These are phyloP conservation scores for Barbarea vulgaris DNA, from an alignment of 345 rosid genomes.

Conservation along the genomic window DNA sequence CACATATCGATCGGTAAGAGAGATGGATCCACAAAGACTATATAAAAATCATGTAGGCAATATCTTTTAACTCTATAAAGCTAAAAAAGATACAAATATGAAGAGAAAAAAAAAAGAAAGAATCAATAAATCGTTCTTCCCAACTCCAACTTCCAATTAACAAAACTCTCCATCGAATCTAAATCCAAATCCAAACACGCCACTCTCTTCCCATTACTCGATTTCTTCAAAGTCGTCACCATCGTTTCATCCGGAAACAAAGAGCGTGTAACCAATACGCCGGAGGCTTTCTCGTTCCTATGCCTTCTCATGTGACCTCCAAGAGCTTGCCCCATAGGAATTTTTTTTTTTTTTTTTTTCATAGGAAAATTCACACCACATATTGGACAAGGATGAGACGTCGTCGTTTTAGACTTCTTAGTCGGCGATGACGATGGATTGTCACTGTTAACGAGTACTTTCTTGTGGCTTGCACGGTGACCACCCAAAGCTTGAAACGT, in stretches of 20 bases:
- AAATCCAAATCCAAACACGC: slow-evolving; percentile 28
- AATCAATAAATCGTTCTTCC: slow-evolving; percentile 23
- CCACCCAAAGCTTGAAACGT: slow-evolving; percentile 92
- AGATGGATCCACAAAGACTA: not conserved
- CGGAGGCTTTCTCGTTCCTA: slow-evolving; percentile 29
- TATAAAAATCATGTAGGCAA: not conserved
- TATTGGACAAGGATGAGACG: slow-evolving; percentile 63
- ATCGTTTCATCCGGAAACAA: slow-evolving; percentile 37
- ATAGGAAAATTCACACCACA: slow-evolving; percentile 68
- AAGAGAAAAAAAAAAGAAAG: not conserved
- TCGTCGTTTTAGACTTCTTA: slow-evolving; percentile 40
- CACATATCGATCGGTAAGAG: not conserved
- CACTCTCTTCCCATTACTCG: slow-evolving; percentile 36
- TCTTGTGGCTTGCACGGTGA: slow-evolving; percentile 79
- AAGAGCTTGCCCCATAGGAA: slow-evolving; percentile 83
- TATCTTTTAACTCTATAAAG: not conserved
- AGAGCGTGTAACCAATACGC: slow-evolving; percentile 38
- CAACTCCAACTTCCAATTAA: slow-evolving; percentile 30
- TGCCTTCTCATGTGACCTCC: slow-evolving; percentile 91
- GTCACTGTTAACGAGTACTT: slow-evolving; percentile 45
- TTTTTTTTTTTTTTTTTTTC: too few species aligned
- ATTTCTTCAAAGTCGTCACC: slow-evolving; percentile 48
- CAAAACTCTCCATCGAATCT: not conserved
- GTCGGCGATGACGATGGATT: slow-evolving; percentile 15
- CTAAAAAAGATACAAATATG: not conserved